Evolutionary conservation across 2,329 filamentous ascomycete species (phyloP), one percentile per base, ranked within the genome.

Genomic region (Calonectria leucothoes): DNA sequence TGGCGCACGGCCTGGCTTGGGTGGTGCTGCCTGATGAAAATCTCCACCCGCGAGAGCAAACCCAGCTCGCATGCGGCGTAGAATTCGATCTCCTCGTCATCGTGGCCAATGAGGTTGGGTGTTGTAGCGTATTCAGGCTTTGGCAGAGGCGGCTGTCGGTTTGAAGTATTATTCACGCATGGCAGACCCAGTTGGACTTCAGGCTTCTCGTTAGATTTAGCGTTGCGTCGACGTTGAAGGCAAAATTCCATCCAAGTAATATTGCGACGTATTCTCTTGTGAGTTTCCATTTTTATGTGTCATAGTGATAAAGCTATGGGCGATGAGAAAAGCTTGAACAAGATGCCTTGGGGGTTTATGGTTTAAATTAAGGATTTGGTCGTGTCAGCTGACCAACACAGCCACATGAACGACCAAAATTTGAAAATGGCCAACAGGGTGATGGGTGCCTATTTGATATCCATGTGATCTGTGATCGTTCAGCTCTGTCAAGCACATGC

Each of bases 31-130:
- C 51, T 51, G n/a, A 71, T n/a, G 33, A 59, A 66, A 2, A 63
- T 45, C 14, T 37, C 39, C 20, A 71, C 63, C 11, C 52, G 39
- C 6, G 29, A 6, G 37, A 71, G 27, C 37, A 71, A 12, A 0
- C 63, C 69, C 25, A 23, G 29, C 37, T 66, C 63, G 37, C 69
- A 71, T 5, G 69, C 63, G 8, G 14, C 29, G 27, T 71, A 71
- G 35, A 71, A 71, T 8, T 23, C n/a, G 5, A 71, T 7, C 23
- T 66, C 49, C 14, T 31, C 3, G 10, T 23, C 15, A 20, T 61
- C 29, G 3, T 39, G 29, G 6, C 61, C 37, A 3, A 71, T 39
- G 2, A 59, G 11, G 33, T 61, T 25, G 15, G 51, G n/a, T 1
- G 10, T 59, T 4, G 8, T 27, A 23, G 20, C 37, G n/a, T 71